Percentiles rank a stretch among this genome's conserved stretches.
phyloP scores from a whole-genome alignment of 2,329 filamentous ascomycete genomes.

The Fusarium sp. region DNA sequence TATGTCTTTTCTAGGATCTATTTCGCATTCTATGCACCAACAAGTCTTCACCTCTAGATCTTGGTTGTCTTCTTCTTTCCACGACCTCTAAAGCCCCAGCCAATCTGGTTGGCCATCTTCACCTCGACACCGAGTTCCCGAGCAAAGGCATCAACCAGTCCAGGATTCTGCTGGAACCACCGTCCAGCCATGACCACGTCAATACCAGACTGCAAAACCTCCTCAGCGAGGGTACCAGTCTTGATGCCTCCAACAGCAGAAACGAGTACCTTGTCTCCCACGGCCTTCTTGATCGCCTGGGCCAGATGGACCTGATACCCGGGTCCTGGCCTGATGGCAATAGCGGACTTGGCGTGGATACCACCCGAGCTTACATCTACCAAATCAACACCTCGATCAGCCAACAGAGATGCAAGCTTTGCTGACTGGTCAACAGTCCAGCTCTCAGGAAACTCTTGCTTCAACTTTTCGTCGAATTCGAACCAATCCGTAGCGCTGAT shows the following conservation, averaged over 20 bases:
- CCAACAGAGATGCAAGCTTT: slow-evolving; percentile 71
- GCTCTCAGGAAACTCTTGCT: slow-evolving; percentile 60
- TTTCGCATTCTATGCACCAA: neutral
- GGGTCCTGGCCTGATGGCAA: slow-evolving; percentile 55
- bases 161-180: slow-evolving; percentile 69
- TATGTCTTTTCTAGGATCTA: neutral
- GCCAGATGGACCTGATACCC: slow-evolving; percentile 80
- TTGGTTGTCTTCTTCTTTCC: slow-evolving; percentile 3
- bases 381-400: slow-evolving; percentile 76
- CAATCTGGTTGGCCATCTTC: slow-evolving; percentile 63
- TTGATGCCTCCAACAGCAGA: slow-evolving; percentile 62
- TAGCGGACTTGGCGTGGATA: slow-evolving; percentile 68
- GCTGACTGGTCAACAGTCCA: slow-evolving; percentile 77
- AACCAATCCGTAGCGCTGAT: slow-evolving; percentile 82
- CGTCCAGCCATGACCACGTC: slow-evolving; percentile 64
- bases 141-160: slow-evolving; percentile 64
- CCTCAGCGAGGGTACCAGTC: slow-evolving; percentile 58
- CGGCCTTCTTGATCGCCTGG: slow-evolving; percentile 75
- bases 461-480: slow-evolving; percentile 58
- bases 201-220: slow-evolving; percentile 58
- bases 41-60: neutral
- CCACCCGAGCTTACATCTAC: slow-evolving; percentile 79
- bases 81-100: slow-evolving; percentile 63
- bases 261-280: slow-evolving; percentile 68
- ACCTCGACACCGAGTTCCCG: slow-evolving; percentile 63